phyloP scores from a whole-genome alignment of 352 stramenopile genomes.

The Saprolegnia parasitica region DNA sequence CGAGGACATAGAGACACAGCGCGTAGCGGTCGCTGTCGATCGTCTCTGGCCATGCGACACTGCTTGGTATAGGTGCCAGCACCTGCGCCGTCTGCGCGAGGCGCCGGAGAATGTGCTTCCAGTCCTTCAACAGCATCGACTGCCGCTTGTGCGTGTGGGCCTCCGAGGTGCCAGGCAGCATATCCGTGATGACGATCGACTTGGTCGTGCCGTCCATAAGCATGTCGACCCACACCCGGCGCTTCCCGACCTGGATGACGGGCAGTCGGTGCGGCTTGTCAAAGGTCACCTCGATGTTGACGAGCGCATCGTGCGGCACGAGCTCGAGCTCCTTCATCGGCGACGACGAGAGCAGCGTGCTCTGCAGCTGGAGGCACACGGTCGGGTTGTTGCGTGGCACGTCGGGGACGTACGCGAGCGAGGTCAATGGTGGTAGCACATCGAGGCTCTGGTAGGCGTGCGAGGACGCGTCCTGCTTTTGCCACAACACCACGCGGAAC shows the following conservation, averaged over 20 bases:
- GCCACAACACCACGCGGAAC: slow-evolving; percentile 71
- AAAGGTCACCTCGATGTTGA: slow-evolving; percentile 73
- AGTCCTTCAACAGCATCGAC: slow-evolving; percentile 64
- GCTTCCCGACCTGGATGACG: slow-evolving; percentile 70
- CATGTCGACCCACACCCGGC: slow-evolving; percentile 71
- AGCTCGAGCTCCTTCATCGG: background rate
- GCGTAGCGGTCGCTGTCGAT: background rate
- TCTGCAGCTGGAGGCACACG: slow-evolving; percentile 72
- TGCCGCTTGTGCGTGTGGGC: slow-evolving; percentile 63
- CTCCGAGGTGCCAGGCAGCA: slow-evolving; percentile 63
- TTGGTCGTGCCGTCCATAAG: slow-evolving; percentile 74
- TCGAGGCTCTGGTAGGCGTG: slow-evolving; percentile 64
- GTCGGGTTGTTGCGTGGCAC: slow-evolving; percentile 55
- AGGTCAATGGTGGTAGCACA: slow-evolving; percentile 65
- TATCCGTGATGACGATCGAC: slow-evolving; percentile 72
- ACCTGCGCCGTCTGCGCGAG: background rate
- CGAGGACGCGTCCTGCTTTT: slow-evolving; percentile 55
- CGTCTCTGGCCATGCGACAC: no score
- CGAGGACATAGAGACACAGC: background rate
- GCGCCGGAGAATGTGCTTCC: slow-evolving; percentile 43
- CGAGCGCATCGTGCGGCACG: slow-evolving; percentile 29
- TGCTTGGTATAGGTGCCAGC: no score
- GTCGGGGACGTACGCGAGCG: slow-evolving; percentile 76
- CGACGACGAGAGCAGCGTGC: slow-evolving; percentile 22
- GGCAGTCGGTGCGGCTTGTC: slow-evolving; percentile 77